Percentiles rank a stretch among this genome's conserved stretches.
Conservation (phyloP, 805 yeast genomes). For the Yarrowia sp. region DNA sequence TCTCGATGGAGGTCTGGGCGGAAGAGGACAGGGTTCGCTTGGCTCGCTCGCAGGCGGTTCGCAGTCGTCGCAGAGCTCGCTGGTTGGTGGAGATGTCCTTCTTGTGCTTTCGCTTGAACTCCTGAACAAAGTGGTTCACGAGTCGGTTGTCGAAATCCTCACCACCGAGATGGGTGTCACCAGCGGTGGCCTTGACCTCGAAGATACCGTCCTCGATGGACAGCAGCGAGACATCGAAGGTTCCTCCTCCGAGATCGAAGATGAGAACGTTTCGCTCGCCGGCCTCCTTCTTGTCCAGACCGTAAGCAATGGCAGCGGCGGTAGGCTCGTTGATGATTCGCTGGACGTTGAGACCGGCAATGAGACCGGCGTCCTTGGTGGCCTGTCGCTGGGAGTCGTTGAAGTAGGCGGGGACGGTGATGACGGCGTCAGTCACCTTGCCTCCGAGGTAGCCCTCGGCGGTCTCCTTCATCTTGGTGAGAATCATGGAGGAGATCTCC, state of each 20-base stretch:
- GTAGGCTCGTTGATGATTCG: conserved; percentile 97
- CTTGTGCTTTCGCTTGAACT: conserved; percentile 97
- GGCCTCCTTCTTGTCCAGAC: conserved; percentile 65
- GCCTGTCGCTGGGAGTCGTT: conserved; percentile 98
- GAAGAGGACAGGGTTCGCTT: conserved; percentile 97
- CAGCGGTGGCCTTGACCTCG: conserved; percentile 94
- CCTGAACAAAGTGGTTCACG: conserved; percentile 88
- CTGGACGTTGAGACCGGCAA: conserved; percentile 92
- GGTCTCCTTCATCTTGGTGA: conserved; percentile 88
- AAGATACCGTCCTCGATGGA: conserved; percentile 94
- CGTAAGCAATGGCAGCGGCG: conserved; percentile 99
- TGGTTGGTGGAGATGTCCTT: conserved; percentile 90
- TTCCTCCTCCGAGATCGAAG: conserved; percentile 98
- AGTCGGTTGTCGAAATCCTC: conserved; percentile 97
- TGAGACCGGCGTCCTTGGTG: conserved; percentile 94
- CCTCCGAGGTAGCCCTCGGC: conserved; percentile 89
- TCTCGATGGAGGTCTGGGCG: conserved; percentile 91
- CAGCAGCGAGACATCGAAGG: conserved; percentile 93
- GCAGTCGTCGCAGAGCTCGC: conserved; percentile 96
- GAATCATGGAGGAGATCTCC: conserved; percentile 90
- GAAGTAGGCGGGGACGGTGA: conserved; percentile 96
- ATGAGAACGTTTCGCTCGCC: conserved; percentile 86
- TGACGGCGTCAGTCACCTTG: conserved; percentile 85
- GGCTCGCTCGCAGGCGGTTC: conserved; percentile 99
- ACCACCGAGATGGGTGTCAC: conserved; percentile 95